These are phyloP conservation scores for Aureoboletus auriporus DNA, from an alignment of 768 basidiomycete genomes.

Conservation along the genomic window DNA sequence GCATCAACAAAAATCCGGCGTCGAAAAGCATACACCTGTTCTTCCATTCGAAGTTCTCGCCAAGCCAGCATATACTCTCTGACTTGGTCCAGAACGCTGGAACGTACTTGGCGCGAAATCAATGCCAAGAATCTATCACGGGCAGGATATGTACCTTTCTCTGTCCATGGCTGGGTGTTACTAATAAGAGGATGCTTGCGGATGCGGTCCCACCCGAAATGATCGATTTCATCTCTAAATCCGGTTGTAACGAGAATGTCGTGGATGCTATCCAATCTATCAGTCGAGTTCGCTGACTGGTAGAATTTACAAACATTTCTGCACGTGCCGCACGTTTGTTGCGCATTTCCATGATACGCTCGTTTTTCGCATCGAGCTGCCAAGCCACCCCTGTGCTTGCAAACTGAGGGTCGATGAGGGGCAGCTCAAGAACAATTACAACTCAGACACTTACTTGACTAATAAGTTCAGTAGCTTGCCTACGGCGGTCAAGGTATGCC, in stretches of 20 bases:
- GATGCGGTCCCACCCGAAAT: conserved; percentile 31
- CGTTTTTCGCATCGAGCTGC: conserved; percentile 17
- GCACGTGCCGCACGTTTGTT: conserved; percentile 23
- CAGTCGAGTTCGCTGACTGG: not conserved
- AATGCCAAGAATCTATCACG: not conserved
- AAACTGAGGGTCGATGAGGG: conserved; percentile 22
- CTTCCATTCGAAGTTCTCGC: conserved; percentile 29
- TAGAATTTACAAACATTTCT: conserved; percentile 19
- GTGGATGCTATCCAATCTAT: conserved; percentile 13
- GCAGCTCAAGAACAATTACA: not conserved
- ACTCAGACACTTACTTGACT: conserved; percentile 9
- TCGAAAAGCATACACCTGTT: conserved; percentile 24
- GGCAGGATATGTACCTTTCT: conserved; percentile 12
- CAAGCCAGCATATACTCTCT: conserved; percentile 26
- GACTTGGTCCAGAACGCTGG: conserved; percentile 17
- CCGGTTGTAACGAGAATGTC: conserved; percentile 14
- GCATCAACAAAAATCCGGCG: conserved; percentile 23
- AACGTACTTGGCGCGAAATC: conserved; percentile 14
- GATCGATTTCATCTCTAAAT: conserved; percentile 25
- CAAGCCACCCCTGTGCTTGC: conserved; percentile 22
- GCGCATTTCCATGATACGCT: conserved; percentile 17
- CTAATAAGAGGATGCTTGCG: conserved; percentile 27
- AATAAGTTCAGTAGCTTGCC: conserved; percentile 4
- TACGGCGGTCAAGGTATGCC: conserved; percentile 16
- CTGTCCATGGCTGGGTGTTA: conserved; percentile 20